Base-by-base conservation (phyloP, 257 asterid genomes). In the Nicotiana undulata region DNA sequence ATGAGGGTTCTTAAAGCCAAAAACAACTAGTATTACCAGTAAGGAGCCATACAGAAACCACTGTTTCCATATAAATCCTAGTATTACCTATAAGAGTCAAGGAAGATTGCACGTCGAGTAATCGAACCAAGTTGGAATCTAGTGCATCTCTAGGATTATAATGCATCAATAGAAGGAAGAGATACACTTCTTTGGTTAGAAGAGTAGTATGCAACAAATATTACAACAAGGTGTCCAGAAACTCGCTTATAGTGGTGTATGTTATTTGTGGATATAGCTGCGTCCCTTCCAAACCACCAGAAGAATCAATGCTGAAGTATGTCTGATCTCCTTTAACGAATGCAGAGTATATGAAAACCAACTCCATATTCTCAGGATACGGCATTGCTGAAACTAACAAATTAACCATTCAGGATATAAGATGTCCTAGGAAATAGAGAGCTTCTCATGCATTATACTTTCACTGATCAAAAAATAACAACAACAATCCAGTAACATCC, bases 271-370 rank as follows among this genome's bases (percentile, higher is more conserved):
- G 97, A 86, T 93, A 95, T 37, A 91, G 86, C 80, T 86, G 86
- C 0, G 94, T 84, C 83, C 97, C 98, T 78, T 94, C 98, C 24
- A 86, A 89, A 55, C 93, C 96, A 32, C 86, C 88, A 0, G 90
- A 77, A 46, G 93, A 77, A 67, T 82, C 85, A 20, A 92, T 81
- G 79, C 84, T 89, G 53, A 88, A 93, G 85, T 92, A 89, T 9
- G 94, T 91, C 37, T 91, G 97, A 81, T 93, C 97, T 32, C 99
- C 99, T 88, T 93, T 91, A 9, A 95, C 94, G 68, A 93, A 93
- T 22, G 81, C 93, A 0, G 97, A 89, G 89, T 92, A 93, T 80
- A 93, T 85, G 88, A 95, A 93, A 18, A 95, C 91, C 95, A 90
- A 81, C 82, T 87, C 92, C 97, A 91, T 87, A 83, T 89, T 91